Evolutionary conservation across 371 early-diverging fungal genomes (phyloP).

Genomic region (Mucor mucedo): DNA sequence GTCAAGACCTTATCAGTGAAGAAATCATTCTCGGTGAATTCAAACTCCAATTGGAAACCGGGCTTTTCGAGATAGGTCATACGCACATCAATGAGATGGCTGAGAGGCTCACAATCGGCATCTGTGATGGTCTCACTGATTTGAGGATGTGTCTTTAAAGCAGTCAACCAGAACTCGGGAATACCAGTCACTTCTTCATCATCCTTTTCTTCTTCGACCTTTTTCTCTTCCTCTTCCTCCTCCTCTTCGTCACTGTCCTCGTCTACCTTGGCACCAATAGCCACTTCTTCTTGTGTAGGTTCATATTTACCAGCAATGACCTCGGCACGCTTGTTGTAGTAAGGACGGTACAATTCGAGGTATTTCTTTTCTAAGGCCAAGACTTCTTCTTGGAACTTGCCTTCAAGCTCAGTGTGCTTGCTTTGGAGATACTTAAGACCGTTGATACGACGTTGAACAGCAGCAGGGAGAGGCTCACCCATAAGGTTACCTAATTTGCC

Average conservation of each 20-base stretch:
- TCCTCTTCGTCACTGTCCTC: slow-evolving; percentile 57
- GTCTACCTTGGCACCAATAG: slow-evolving; percentile 63
- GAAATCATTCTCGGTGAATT: slow-evolving; percentile 85
- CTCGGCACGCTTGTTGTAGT: slow-evolving; percentile 84
- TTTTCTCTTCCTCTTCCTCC: slow-evolving; percentile 43
- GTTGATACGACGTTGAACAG: slow-evolving; percentile 82
- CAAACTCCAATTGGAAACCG: slow-evolving; percentile 94
- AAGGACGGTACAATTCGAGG: slow-evolving; percentile 76
- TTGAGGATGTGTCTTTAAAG: slow-evolving; percentile 83
- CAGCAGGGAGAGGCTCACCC: slow-evolving; percentile 77
- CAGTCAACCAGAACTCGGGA: slow-evolving; percentile 94
- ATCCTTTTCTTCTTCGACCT: slow-evolving; percentile 18
- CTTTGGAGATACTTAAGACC: slow-evolving; percentile 84
- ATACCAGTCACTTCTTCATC: slow-evolving; percentile 61
- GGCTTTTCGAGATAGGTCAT: slow-evolving; percentile 81
- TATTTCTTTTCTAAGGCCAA: slow-evolving; percentile 94
- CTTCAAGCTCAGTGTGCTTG: slow-evolving; percentile 81
- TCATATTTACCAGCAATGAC: slow-evolving; percentile 80
- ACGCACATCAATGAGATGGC: slow-evolving; percentile 85
- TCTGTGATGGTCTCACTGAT: slow-evolving; percentile 86
- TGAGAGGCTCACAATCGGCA: slow-evolving; percentile 85
- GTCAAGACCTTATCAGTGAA: slow-evolving; percentile 86
- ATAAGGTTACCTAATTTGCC: slow-evolving; percentile 76
- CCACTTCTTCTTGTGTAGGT: slow-evolving; percentile 87
- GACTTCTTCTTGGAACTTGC: slow-evolving; percentile 88